Percentiles rank a stretch among this genome's conserved stretches.
Evolutionary conservation across 345 rosid genomes (phyloP).

Genomic region (Aquilaria yunnanensis): DNA sequence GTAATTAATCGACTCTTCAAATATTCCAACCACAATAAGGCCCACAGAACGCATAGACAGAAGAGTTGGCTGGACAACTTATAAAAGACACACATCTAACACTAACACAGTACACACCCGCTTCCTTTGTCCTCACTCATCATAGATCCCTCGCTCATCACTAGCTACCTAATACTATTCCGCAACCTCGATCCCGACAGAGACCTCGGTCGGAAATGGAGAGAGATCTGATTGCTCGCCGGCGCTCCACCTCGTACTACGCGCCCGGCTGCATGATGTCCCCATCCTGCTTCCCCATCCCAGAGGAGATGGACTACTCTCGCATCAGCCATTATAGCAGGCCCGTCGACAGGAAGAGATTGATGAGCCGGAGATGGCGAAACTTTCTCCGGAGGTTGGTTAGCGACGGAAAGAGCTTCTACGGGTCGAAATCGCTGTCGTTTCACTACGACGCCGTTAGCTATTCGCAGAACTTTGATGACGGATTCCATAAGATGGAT

Average conservation of each 20-base stretch:
- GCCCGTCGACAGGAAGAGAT: slow-evolving; percentile 15
- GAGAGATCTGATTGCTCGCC: slow-evolving; percentile 25
- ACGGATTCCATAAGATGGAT: slow-evolving; percentile 29
- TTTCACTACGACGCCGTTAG: slow-evolving; percentile 77
- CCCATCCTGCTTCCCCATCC: slow-evolving; percentile 41
- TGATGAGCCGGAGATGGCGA: slow-evolving; percentile 33
- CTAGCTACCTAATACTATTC: no score
- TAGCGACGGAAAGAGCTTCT: slow-evolving; percentile 28
- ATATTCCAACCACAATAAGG: no score
- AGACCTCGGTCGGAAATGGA: slow-evolving; percentile 25
- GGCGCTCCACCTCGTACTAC: slow-evolving; percentile 25
- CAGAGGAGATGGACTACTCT: slow-evolving; percentile 40
- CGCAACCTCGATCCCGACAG: no score
- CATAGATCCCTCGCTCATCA: no score
- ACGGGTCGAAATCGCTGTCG: slow-evolving; percentile 45
- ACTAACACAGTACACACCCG: no score
- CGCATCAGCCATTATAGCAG: slow-evolving; percentile 23
- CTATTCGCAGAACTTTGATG: slow-evolving; percentile 76
- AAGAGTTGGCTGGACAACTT: no score
- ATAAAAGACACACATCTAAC: no score
- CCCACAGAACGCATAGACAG: no score
- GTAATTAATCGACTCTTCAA: no score
- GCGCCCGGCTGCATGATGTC: slow-evolving; percentile 31
- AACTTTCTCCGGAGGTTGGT: slow-evolving; percentile 40
- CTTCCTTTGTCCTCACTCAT: no score